Evolutionary conservation across 345 rosid genomes (phyloP).

Genomic region (Salix koriyanagi): DNA sequence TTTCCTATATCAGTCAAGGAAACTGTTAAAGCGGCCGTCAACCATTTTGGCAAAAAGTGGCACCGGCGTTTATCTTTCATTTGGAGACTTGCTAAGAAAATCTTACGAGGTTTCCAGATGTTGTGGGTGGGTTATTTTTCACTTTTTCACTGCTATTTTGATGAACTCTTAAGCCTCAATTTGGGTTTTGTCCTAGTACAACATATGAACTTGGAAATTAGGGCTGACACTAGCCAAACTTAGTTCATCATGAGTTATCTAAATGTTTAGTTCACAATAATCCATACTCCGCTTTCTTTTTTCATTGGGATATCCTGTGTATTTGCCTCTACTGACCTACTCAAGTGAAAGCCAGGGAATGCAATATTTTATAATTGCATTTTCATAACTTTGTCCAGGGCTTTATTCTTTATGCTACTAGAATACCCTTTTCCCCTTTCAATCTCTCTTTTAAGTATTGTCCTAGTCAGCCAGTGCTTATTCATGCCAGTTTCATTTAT

Average conservation of each 20-base stretch:
- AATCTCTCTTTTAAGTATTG: too few relatives aligned
- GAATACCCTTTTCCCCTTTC: too few relatives aligned
- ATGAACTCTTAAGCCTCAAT: not conserved
- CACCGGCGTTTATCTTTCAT: slow-evolving; percentile 65
- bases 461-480: too few relatives aligned
- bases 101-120: slow-evolving; percentile 48
- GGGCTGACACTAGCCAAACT: not conserved
- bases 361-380: not conserved
- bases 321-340: not conserved
- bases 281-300: not conserved
- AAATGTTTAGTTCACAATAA: not conserved
- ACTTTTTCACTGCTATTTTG: not conserved
- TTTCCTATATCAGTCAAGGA: slow-evolving; percentile 66
- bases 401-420: too few relatives aligned
- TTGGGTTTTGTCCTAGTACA: not conserved
- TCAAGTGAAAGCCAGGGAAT: not conserved
- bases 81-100: slow-evolving; percentile 49
- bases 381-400: not conserved
- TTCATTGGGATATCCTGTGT: not conserved
- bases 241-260: not conserved
- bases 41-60: slow-evolving; percentile 63
- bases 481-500: too few relatives aligned
- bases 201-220: not conserved
- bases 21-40: slow-evolving; percentile 62
- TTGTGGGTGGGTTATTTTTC: slow-evolving; percentile 60